These are phyloP conservation scores for Chlamydomonas incerta DNA, from an alignment of 139 green algal species.

Conservation along the genomic window DNA sequence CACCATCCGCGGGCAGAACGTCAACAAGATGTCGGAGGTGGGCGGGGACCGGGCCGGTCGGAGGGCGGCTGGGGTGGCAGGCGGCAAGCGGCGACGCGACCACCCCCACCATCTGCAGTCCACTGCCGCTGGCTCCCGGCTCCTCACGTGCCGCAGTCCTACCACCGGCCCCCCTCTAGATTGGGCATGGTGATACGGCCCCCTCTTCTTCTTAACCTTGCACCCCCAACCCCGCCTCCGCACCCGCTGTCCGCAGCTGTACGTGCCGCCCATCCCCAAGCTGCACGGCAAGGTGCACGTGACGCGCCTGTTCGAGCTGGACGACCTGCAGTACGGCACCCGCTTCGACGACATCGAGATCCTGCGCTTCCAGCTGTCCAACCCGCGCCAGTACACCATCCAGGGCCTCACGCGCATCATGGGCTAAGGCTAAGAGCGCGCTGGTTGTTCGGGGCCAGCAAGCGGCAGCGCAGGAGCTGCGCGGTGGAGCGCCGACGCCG, in stretches of 20 bases:
- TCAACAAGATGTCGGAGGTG: slow-evolving; percentile 38
- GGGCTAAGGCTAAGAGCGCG: not conserved
- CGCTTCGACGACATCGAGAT: slow-evolving; percentile 48
- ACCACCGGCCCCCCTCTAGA: too few relatives aligned
- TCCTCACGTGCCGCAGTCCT: too few relatives aligned
- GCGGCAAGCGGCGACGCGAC: too few relatives aligned
- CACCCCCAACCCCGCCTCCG: too few relatives aligned
- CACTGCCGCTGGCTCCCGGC: too few relatives aligned
- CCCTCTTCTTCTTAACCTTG: too few relatives aligned
- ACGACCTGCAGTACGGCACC: slow-evolving; percentile 43
- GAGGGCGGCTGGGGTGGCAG: too few relatives aligned
- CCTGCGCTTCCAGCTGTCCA: slow-evolving; percentile 26
- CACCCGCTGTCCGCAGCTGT: not conserved
- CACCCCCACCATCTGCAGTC: too few relatives aligned
- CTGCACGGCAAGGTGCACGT: slow-evolving; percentile 8
- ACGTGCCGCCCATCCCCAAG: slow-evolving; percentile 30
- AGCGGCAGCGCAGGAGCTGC: too few relatives aligned
- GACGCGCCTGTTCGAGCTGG: slow-evolving; percentile 30
- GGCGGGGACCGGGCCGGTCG: not conserved
- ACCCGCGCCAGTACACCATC: slow-evolving; percentile 35
- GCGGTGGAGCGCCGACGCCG: too few relatives aligned
- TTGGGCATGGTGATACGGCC: too few relatives aligned
- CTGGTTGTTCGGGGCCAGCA: too few relatives aligned
- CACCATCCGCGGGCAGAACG: slow-evolving; percentile 18
- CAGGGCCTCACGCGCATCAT: slow-evolving; percentile 43